These are phyloP conservation scores for Rhazya stricta DNA, from an alignment of 257 asterid genomes.

Conservation along the genomic window DNA sequence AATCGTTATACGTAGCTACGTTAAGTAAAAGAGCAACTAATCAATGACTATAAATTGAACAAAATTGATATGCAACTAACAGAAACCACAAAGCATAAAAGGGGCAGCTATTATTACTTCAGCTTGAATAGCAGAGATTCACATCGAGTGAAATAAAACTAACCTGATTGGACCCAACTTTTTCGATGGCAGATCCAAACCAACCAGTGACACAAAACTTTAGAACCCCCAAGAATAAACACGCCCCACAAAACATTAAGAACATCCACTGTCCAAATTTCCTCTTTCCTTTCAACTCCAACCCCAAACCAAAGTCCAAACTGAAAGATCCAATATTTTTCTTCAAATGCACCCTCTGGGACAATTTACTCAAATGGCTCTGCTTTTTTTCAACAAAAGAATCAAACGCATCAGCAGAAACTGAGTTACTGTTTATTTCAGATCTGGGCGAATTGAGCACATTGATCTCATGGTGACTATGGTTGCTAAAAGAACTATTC, in stretches of 20 bases:
- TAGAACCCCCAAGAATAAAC: slow-evolving; percentile 69
- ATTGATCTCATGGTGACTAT: slow-evolving; percentile 61
- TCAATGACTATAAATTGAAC: neutral
- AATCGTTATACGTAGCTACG: neutral
- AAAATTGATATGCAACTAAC: neutral
- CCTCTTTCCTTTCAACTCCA: slow-evolving; percentile 64
- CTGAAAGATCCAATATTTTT: slow-evolving; percentile 58
- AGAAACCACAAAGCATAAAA: neutral
- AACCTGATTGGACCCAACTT: slow-evolving; percentile 62
- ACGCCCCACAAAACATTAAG: slow-evolving; percentile 66
- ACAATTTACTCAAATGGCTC: slow-evolving; percentile 54
- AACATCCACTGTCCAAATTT: slow-evolving; percentile 84
- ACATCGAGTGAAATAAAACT: slow-evolving; percentile 10
- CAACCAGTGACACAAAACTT: slow-evolving; percentile 92
- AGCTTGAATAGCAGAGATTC: neutral
- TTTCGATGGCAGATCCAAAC: slow-evolving; percentile 91
- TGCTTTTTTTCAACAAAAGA: slow-evolving; percentile 40
- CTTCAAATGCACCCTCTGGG: slow-evolving; percentile 72
- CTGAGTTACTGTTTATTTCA: slow-evolving; percentile 35
- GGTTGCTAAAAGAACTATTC: neutral
- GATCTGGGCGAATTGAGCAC: slow-evolving; percentile 91
- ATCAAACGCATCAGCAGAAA: slow-evolving; percentile 47
- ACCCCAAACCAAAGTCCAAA: slow-evolving; percentile 69
- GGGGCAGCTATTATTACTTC: neutral
- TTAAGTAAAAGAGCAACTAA: neutral